These are phyloP conservation scores for Pseudocercospora fuligena DNA, from an alignment of 2,329 filamentous ascomycete species.

Conservation along the genomic window DNA sequence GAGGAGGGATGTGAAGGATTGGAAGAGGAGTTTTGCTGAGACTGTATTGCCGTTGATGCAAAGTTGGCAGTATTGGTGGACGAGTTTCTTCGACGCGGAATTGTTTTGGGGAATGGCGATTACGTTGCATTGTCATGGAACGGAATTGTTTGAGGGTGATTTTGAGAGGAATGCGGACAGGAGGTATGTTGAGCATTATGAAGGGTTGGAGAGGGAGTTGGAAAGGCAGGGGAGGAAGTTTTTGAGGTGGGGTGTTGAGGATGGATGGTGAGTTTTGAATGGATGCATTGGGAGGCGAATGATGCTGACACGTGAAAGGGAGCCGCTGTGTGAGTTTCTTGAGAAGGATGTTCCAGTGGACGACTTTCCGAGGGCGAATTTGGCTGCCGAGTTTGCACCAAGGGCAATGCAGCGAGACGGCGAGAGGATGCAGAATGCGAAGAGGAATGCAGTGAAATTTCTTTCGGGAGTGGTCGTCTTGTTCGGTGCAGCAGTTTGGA, in stretches of 20 bases:
- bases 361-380: background rate
- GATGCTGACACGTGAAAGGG: background rate
- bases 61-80: background rate
- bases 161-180: slow-evolving; percentile 1
- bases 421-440: background rate
- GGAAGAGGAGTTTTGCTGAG: background rate
- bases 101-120: background rate
- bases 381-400: background rate
- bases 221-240: background rate
- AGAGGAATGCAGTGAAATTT: background rate
- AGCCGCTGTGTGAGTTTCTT: background rate
- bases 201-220: background rate
- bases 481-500: background rate
- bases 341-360: background rate
- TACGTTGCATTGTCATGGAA: background rate
- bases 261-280: background rate
- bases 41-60: background rate
- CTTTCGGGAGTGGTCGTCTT: background rate
- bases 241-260: background rate
- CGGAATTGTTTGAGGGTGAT: background rate
- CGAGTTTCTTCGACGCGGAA: background rate
- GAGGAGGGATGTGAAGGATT: background rate
- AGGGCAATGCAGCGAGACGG: background rate
- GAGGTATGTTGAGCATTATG: slow-evolving; percentile 1
- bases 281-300: background rate